Base-by-base conservation (phyloP, 2,329 filamentous ascomycete species). In the Botrytis tulipae region DNA sequence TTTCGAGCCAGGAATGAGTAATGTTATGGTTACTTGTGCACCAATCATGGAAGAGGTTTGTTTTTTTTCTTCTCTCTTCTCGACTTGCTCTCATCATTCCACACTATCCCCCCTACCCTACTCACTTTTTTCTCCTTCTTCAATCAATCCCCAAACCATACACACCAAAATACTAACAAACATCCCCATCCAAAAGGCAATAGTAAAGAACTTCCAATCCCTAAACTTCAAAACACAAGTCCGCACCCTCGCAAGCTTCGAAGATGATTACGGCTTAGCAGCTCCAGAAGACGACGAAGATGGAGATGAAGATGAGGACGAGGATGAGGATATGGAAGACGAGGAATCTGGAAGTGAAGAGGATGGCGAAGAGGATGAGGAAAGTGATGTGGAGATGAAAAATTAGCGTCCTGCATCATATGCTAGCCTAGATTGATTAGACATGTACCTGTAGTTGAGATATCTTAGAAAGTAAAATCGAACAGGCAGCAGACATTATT, bases 21-120 rank as follows among this genome's bases (percentile, higher is more conserved):
- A 98, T 81, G 84, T 98, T 70, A 90, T 98, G 5, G 87, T 98
- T 70, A 97, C 95, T 12, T 98, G 95, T 81, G 93, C 94, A 32
- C 91, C 92, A 25, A 88, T 94, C 67, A 92, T 98, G 88, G 87
- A 91, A 78, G 93, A 97, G 86, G 93, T 96, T 84, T 84, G 90
- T 86, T 75, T 40, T 14, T 25, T 12, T 4, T 9, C 22, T 12
- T 6, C 10, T 12, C 25, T 1, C 6, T 32, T 40, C 57, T 18
- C 12, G 25, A 32, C n/a, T 1, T 18, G 22, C 65, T 74, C 48
- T 18, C 73, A 54, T n/a, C 29, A 35, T 75, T 65, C 12, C 46
- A 65, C 51, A 16, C 2, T 5, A 16, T 3, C 1, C 72, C 74
- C 73, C 68, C 29, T 70, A 35, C 48, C 25, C 8, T 14, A 42